Conservation (phyloP, 345 rosid species). For the Eucalyptus erythrocorys region DNA sequence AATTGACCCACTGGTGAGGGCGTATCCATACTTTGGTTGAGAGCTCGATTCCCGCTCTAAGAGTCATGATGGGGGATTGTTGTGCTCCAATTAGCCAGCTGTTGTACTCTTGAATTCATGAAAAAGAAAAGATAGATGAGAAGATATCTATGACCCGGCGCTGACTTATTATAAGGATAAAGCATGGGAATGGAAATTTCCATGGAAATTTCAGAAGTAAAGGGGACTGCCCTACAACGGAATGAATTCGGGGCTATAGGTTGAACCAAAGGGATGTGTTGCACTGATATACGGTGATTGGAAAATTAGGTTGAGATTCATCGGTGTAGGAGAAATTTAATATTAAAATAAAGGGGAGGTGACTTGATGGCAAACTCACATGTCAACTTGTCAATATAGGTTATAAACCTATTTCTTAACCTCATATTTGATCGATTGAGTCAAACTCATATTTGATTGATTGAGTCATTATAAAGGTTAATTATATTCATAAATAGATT, state of each 20-base stretch:
- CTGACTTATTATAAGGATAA: not conserved
- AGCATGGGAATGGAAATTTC: not conserved
- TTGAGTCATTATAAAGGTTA: not conserved
- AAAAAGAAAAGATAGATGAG: not conserved
- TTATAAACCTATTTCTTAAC: not conserved
- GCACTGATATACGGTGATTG: not conserved
- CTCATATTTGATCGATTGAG: not conserved
- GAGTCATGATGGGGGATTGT: not conserved
- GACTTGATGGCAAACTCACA: not conserved
- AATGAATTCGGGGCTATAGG: too few relatives aligned
- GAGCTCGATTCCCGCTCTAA: too few relatives aligned
- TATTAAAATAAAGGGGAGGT: not conserved
- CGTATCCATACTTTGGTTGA: not conserved
- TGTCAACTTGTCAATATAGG: not conserved
- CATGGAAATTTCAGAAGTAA: not conserved
- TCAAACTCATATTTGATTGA: not conserved
- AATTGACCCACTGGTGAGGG: not conserved
- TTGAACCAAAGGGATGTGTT: not conserved
- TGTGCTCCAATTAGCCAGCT: not conserved
- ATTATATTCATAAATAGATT: not conserved
- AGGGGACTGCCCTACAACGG: not conserved
- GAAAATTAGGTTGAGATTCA: not conserved
- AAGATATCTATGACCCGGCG: not conserved
- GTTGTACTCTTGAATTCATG: not conserved
- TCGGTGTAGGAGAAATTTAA: not conserved